These are phyloP conservation scores for Smallanthus sonchifolius DNA, from an alignment of 129 eudicot genomes.

Conservation along the genomic window DNA sequence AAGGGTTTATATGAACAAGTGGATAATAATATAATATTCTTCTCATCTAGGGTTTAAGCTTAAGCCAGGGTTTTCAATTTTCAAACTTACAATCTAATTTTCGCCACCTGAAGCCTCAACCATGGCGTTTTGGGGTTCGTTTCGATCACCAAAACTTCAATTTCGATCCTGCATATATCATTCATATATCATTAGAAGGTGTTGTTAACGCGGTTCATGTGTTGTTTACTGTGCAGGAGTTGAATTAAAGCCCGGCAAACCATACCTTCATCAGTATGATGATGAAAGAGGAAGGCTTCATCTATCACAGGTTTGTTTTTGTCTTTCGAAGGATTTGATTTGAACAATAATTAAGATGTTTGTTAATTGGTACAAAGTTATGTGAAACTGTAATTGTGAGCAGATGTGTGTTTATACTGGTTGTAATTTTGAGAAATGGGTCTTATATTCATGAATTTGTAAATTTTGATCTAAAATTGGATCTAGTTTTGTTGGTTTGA, in stretches of 20 bases:
- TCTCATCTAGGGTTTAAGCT: conserved; percentile 52
- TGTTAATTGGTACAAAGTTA: neutral
- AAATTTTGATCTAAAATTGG: neutral
- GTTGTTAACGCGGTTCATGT: neutral
- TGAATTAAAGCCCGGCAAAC: conserved; percentile 83
- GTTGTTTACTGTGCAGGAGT: conserved; percentile 49
- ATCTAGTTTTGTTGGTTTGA: neutral
- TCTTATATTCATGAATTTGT: neutral
- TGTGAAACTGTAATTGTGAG: neutral
- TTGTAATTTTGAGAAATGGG: neutral
- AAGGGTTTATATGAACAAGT: conserved; percentile 3
- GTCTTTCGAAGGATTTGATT: neutral
- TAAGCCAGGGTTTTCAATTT: neutral
- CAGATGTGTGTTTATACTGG: neutral
- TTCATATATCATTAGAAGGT: neutral
- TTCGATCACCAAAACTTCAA: neutral
- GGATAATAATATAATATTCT: neutral
- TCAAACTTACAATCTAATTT: conserved; percentile 8
- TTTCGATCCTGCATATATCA: neutral
- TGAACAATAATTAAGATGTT: neutral
- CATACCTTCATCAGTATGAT: conserved; percentile 49
- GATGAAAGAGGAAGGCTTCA: conserved; percentile 69
- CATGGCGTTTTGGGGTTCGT: conserved; percentile 85
- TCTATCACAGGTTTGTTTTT: conserved; percentile 65
- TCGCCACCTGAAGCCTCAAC: conserved; percentile 19